Evolutionary conservation across 2,329 filamentous ascomycete genomes (phyloP).

Genomic region (Aureobasidium zeae): DNA sequence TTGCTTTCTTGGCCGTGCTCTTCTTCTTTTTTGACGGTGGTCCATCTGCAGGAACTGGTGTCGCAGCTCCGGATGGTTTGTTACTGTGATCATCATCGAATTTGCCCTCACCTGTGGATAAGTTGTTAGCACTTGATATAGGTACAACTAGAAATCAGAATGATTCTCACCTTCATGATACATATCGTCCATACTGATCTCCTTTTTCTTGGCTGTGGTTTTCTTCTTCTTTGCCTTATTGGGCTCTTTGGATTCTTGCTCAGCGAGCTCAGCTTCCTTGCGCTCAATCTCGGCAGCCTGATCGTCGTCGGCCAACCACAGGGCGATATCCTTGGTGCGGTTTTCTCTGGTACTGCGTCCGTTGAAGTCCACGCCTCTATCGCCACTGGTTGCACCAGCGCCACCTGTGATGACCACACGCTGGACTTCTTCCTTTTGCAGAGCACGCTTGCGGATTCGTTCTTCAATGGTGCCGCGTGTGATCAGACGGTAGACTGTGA

Average conservation of each 20-base stretch:
- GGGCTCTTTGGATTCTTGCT: constrained; percentile 47
- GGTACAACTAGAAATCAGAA: constrained; percentile 16
- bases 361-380: constrained; percentile 73
- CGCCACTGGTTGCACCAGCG: constrained; percentile 50
- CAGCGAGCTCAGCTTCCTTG: constrained; percentile 76
- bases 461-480: constrained; percentile 96
- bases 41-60: constrained; percentile 53
- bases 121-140: constrained; percentile 26
- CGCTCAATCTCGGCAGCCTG: constrained; percentile 89
- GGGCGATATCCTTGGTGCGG: constrained; percentile 92
- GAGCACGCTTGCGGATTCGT: constrained; percentile 87
- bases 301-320: constrained; percentile 97
- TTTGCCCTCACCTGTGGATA: constrained; percentile 71
- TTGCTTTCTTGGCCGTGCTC: constrained; percentile 43
- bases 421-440: constrained; percentile 98
- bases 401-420: constrained; percentile 92
- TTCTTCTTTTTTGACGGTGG: constrained; percentile 49
- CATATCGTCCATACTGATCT: constrained; percentile 79
- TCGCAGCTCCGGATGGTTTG: constrained; percentile 77
- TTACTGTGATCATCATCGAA: constrained; percentile 84
- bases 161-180: constrained; percentile 89
- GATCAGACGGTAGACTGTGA: constrained; percentile 95
- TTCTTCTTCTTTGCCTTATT: constrained; percentile 45
- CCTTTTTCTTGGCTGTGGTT: constrained; percentile 48
- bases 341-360: constrained; percentile 74